Conservation (phyloP, 2,329 filamentous ascomycete species). For the Aspergillus flavus region DNA sequence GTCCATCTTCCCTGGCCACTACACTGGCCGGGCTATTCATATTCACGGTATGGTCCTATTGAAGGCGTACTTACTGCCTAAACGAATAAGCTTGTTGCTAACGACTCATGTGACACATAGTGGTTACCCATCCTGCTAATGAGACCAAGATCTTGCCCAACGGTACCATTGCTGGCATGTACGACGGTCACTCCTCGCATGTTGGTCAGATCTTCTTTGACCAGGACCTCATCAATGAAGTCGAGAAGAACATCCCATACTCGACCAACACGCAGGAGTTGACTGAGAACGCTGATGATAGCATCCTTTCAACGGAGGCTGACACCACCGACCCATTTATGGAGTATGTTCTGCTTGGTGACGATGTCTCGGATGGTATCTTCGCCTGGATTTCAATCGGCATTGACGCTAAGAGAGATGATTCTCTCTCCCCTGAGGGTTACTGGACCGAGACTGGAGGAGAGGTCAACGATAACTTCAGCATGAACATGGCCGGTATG, state of each 20-base stretch:
- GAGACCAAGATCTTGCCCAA: slow-evolving; percentile 19
- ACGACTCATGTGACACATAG: neutral
- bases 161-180: neutral
- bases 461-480: neutral
- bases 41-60: slow-evolving; percentile 32
- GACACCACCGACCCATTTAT: slow-evolving; percentile 6
- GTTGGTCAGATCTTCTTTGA: slow-evolving; percentile 2
- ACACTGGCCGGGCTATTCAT: slow-evolving; percentile 42
- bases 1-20: slow-evolving; percentile 51
- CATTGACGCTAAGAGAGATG: neutral
- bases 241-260: neutral
- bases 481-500: neutral
- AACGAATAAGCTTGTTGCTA: neutral
- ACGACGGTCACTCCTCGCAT: neutral
- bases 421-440: neutral
- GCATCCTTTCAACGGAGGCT: slow-evolving; percentile 1
- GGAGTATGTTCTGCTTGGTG: slow-evolving; percentile 8
- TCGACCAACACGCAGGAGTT: neutral
- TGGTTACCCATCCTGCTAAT: slow-evolving; percentile 33
- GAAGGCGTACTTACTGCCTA: neutral
- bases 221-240: neutral
- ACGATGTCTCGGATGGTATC: slow-evolving; percentile 23
- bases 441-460: slow-evolving; percentile 1
- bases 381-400: slow-evolving; percentile 2
- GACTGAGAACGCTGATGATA: slow-evolving; percentile 1